Conservation (phyloP, 495 filamentous ascomycete species). For the Aspergillus bridgeri region DNA sequence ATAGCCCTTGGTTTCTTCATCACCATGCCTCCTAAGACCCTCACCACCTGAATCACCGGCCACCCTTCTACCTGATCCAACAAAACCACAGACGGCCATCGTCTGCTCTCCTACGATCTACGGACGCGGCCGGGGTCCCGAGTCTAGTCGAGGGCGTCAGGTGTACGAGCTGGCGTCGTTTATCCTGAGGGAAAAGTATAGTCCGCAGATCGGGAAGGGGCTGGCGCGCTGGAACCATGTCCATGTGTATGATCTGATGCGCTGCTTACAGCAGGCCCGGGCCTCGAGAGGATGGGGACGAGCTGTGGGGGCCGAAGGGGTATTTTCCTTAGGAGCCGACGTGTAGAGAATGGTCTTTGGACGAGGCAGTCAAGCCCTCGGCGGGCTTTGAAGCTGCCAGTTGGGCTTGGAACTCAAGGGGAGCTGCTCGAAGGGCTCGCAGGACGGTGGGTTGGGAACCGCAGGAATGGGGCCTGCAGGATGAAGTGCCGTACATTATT, state of each 20-base stretch:
- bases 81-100: conserved; percentile 56
- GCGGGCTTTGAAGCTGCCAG: conserved; percentile 29
- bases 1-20: neutral
- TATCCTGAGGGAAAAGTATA: conserved; percentile 53
- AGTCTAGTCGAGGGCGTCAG: conserved; percentile 57
- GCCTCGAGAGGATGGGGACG: conserved; percentile 35
- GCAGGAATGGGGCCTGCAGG: conserved; percentile 43
- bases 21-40: neutral
- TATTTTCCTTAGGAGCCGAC: conserved; percentile 48
- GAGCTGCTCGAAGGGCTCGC: conserved; percentile 51
- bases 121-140: conserved; percentile 58
- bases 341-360: conserved; percentile 19
- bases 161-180: conserved; percentile 47
- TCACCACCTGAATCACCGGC: conserved; percentile 29
- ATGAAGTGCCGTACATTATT: conserved; percentile 44
- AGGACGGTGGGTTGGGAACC: conserved; percentile 62
- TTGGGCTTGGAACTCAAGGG: conserved; percentile 59
- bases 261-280: conserved; percentile 4
- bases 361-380: conserved; percentile 25
- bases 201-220: conserved; percentile 54
- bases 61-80: conserved; percentile 42
- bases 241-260: conserved; percentile 62
- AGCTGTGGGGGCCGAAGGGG: conserved; percentile 63
- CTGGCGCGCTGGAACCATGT: conserved; percentile 62
- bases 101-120: conserved; percentile 71